These are phyloP conservation scores for Bolboschoenus planiculmis DNA, from an alignment of 176 grass and related monocot genomes.

Conservation along the genomic window DNA sequence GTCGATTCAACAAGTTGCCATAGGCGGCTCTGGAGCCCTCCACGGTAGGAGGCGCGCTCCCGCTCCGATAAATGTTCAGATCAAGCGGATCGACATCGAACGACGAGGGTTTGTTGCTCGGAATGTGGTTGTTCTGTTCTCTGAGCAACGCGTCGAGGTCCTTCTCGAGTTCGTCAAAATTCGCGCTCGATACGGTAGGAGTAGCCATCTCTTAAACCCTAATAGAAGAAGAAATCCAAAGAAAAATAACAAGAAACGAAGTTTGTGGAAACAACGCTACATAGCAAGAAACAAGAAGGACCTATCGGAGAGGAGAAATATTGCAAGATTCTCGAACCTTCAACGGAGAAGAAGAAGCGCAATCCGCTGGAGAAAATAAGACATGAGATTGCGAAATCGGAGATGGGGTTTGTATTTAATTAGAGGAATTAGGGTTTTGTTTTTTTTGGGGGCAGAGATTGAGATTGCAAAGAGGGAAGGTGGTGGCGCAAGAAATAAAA, in stretches of 20 bases:
- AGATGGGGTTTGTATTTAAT: neutral
- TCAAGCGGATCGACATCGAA: conserved; percentile 50
- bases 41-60: conserved; percentile 81
- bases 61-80: conserved; percentile 69
- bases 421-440: conserved; percentile 32
- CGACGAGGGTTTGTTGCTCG: neutral
- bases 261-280: neutral
- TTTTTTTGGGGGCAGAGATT: conserved; percentile 40
- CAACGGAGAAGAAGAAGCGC: neutral
- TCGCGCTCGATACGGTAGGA: conserved; percentile 24
- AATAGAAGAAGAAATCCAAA: neutral
- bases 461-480: conserved; percentile 28
- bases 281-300: neutral
- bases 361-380: neutral
- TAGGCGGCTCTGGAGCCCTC: conserved; percentile 66
- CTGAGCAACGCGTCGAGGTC: conserved; percentile 66
- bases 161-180: conserved; percentile 68
- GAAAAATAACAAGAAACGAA: neutral
- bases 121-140: conserved; percentile 50
- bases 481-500: conserved; percentile 3
- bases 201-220: conserved; percentile 42
- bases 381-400: neutral
- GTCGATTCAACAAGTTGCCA: conserved; percentile 25
- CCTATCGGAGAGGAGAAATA: neutral
- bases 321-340: neutral